A percentile compares a stretch with the other conserved stretches of the same genome.
phyloP scores from a whole-genome alignment of 163 green algal genomes.

The Scenedesmus sp. region DNA sequence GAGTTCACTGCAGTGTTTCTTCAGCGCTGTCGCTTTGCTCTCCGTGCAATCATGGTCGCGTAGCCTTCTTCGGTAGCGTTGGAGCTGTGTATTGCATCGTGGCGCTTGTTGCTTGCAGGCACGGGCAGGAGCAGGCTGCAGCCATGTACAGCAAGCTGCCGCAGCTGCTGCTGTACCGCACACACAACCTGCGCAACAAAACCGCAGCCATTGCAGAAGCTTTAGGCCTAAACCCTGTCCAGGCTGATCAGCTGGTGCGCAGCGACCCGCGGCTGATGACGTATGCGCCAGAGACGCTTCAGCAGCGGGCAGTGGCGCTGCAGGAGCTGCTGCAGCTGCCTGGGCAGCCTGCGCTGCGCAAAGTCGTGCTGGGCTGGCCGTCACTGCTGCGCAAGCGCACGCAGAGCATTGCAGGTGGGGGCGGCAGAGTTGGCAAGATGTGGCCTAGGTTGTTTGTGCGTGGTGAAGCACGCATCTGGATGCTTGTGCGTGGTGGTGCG shows the following conservation, averaged over 20 bases:
- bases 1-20: no score
- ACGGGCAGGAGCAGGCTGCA: background rate
- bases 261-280: slow-evolving; percentile 20
- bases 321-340: background rate
- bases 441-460: no score
- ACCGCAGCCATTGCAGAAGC: background rate
- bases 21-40: no score
- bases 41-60: no score
- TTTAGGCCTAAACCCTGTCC: background rate
- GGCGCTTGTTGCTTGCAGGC: background rate
- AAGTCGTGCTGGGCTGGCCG: background rate
- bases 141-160: background rate
- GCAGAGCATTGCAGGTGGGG: background rate
- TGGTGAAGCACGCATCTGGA: no score
- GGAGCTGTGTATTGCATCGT: no score
- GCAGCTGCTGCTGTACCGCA: slow-evolving; percentile 22
- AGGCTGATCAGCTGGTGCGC: background rate
- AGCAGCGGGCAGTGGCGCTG: background rate
- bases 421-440: no score
- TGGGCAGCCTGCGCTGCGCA: background rate
- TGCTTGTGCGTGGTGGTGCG: no score
- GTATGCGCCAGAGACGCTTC: slow-evolving; percentile 11
- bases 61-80: no score
- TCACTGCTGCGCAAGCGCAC: slow-evolving; percentile 24
- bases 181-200: background rate